Percentiles rank a stretch among this genome's conserved stretches.
These are phyloP conservation scores for Urochloa ruziziensis DNA, from an alignment of 176 grass and related monocot species.

Conservation along the genomic window DNA sequence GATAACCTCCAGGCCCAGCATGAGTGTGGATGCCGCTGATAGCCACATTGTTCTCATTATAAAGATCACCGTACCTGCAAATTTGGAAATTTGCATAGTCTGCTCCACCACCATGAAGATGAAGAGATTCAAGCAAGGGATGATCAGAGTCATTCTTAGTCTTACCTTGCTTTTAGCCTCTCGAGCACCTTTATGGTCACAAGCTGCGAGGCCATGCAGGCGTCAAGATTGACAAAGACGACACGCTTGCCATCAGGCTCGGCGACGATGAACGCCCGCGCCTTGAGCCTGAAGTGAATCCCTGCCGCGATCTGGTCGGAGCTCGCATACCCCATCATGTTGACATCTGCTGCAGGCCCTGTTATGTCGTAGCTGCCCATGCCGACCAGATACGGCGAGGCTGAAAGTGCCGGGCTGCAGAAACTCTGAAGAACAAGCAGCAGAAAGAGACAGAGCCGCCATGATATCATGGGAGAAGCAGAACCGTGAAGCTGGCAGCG, in stretches of 20 bases:
- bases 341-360: slow-evolving; percentile 92
- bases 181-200: slow-evolving; percentile 81
- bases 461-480: not conserved
- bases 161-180: slow-evolving; percentile 87
- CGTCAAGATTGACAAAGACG: slow-evolving; percentile 93
- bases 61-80: slow-evolving; percentile 82
- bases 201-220: slow-evolving; percentile 95
- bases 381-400: slow-evolving; percentile 67
- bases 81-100: not conserved
- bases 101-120: not conserved
- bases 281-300: slow-evolving; percentile 94
- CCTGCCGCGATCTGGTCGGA: slow-evolving; percentile 68
- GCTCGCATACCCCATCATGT: slow-evolving; percentile 99
- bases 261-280: slow-evolving; percentile 82
- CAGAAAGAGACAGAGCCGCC: slow-evolving; percentile 52
- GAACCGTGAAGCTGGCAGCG: not conserved
- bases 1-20: slow-evolving; percentile 92
- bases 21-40: slow-evolving; percentile 96
- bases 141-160: not conserved
- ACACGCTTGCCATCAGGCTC: slow-evolving; percentile 72
- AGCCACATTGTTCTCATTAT: slow-evolving; percentile 82
- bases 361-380: slow-evolving; percentile 95
- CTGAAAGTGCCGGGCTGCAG: slow-evolving; percentile 24
- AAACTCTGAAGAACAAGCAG: slow-evolving; percentile 37
- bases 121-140: not conserved